A percentile compares a stretch with the other conserved stretches of the same genome.
Conservation (phyloP, 106 monocot species). For the Xerophyta viscosa region DNA sequence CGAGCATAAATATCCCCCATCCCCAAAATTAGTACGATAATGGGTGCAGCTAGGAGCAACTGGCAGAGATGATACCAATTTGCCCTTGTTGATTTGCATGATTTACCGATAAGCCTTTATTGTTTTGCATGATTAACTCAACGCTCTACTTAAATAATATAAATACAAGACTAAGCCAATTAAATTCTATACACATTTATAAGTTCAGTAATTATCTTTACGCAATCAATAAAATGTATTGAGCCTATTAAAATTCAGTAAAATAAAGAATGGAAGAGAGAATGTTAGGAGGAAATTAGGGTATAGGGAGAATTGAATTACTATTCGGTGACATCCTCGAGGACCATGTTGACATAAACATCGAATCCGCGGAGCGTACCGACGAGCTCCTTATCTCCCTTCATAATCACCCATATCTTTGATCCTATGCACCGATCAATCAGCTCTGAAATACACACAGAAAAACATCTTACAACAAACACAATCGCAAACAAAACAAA, state of each 20-base stretch:
- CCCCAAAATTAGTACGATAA: too few species aligned
- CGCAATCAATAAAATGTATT: too few species aligned
- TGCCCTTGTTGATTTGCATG: too few species aligned
- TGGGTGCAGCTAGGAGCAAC: too few species aligned
- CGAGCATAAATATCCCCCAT: too few species aligned
- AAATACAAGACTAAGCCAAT: too few species aligned
- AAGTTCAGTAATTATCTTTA: too few species aligned
- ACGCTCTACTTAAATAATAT: too few species aligned
- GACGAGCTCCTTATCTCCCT: conserved; percentile 99
- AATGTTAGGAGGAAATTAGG: background rate
- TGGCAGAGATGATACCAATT: too few species aligned
- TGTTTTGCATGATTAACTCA: too few species aligned
- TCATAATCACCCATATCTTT: conserved; percentile 99
- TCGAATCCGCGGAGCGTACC: conserved; percentile 95
- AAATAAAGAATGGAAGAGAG: background rate
- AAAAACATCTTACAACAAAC: background rate
- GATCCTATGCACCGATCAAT: conserved; percentile 98
- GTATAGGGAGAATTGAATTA: conserved; percentile 12
- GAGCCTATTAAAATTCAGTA: background rate
- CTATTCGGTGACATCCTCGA: conserved; percentile 99
- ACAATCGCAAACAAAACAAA: background rate
- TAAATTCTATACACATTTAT: too few species aligned
- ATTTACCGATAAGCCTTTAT: too few species aligned
- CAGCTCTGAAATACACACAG: conserved; percentile 44
- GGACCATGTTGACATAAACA: conserved; percentile 99